Evolutionary conservation across 306 rosid genomes (phyloP), one percentile per base, ranked within the genome.

Genomic region (Vigna hirtella): DNA sequence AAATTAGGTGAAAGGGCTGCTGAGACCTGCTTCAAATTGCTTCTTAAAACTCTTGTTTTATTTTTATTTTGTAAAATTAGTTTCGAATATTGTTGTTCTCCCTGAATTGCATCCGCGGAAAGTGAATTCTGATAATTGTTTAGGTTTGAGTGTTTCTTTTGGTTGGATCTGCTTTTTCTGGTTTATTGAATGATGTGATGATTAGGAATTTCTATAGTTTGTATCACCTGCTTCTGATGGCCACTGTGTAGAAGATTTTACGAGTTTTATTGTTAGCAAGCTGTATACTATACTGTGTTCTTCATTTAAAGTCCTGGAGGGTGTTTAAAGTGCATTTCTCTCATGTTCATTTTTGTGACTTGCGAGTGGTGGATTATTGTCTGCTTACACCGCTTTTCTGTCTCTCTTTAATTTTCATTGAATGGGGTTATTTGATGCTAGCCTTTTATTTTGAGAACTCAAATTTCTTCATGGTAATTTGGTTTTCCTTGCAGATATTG

Each of bases 401-500:
- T 28, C 68, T 40, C 11, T 48, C 4, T 40, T 49, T 67, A 15
- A 10, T 22, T 78, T 18, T 52, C 57, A 72, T 45, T 49, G 45
- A 51, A 34, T 84, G 64, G 50, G 68, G 45, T 49, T 66, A 70
- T 62, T 75, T 47, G 79, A 49, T 76, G 57, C 15, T 80, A 63
- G 11, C 8, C 57, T 26, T 56, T 24, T 52, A 32, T 63, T 70
- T 63, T 74, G 51, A 12, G 69, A 75, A 47, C 7, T 73, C 17
- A 38, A 65, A 58, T 30, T 51, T 82, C 53, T 43, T 70, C 15
- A 52, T 68, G 77, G 13, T 70, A 38, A 57, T 78, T 56, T 55
- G 76, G 68, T 24, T 56, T 74, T 56, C 79, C 48, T 64, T 82
- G 71, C 76, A 59, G 83, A 56, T 32, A 72, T 75, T 79, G 85